A percentile compares a stretch with the other conserved stretches of the same genome.
Evolutionary conservation across 2,329 filamentous ascomycete genomes (phyloP).

Genomic region (Seiridium unicorne): DNA sequence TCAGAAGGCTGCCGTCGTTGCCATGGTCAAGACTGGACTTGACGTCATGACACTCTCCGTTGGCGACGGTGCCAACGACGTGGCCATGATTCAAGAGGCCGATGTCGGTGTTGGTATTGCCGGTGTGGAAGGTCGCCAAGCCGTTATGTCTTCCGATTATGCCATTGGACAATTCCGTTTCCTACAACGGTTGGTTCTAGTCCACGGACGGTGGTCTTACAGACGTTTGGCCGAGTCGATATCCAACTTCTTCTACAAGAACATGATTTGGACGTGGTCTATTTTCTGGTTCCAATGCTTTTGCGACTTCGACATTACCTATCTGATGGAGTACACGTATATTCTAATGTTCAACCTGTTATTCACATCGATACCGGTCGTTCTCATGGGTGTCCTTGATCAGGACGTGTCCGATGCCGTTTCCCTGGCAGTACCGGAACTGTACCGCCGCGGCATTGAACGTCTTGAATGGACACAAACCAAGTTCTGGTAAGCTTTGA

Average conservation of each 20-base stretch:
- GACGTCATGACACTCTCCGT: conserved; percentile 96
- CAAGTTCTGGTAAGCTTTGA: conserved; percentile 82
- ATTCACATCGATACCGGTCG: conserved; percentile 92
- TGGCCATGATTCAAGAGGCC: conserved; percentile 97
- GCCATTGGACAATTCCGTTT: conserved; percentile 93
- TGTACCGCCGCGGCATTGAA: conserved; percentile 95
- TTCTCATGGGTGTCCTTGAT: conserved; percentile 93
- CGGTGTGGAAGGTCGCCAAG: conserved; percentile 87
- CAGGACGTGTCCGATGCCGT: conserved; percentile 95
- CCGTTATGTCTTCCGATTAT: conserved; percentile 95
- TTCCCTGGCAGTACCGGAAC: conserved; percentile 88
- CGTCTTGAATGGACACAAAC: conserved; percentile 91
- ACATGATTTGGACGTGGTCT: conserved; percentile 94
- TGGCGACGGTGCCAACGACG: conserved; percentile 92
- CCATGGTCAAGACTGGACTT: conserved; percentile 90
- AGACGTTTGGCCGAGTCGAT: conserved; percentile 88
- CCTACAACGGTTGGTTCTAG: conserved; percentile 78
- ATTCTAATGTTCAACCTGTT: conserved; percentile 95
- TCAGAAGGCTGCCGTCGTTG: conserved; percentile 95
- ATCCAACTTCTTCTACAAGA: conserved; percentile 99
- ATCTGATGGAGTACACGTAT: conserved; percentile 97
- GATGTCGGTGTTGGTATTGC: conserved; percentile 96
- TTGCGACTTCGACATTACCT: conserved; percentile 93
- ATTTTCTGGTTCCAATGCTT: conserved; percentile 98
- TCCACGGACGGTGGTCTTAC: conserved; percentile 97